These are phyloP conservation scores for Coelastrella sp. DNA, from an alignment of 139 green algal species.

Conservation along the genomic window DNA sequence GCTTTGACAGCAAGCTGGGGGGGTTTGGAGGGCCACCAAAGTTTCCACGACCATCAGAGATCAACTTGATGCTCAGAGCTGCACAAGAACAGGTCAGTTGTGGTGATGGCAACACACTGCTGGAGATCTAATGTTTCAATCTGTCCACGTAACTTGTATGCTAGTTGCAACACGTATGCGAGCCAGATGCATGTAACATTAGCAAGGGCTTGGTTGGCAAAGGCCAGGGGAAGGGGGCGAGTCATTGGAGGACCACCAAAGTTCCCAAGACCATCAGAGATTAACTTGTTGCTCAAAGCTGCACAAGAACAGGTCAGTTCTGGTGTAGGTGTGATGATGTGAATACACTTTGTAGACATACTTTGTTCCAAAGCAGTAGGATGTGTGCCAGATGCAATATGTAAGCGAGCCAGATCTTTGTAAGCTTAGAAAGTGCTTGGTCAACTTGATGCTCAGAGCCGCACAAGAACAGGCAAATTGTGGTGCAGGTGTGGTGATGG, in stretches of 20 bases:
- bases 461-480: too few relatives aligned
- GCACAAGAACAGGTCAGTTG: background rate
- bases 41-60: constrained; percentile 90
- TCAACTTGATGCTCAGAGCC: too few relatives aligned
- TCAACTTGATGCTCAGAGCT: constrained; percentile 79
- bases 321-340: background rate
- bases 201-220: background rate
- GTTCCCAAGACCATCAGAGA: constrained; percentile 90
- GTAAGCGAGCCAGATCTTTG: too few relatives aligned
- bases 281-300: constrained; percentile 34
- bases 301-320: too few relatives aligned
- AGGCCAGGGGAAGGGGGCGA: constrained; percentile 71
- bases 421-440: too few relatives aligned
- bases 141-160: too few relatives aligned
- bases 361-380: too few relatives aligned
- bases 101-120: background rate
- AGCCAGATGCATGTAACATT: too few relatives aligned
- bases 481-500: background rate
- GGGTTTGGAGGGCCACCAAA: constrained; percentile 92
- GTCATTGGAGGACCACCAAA: constrained; percentile 92
- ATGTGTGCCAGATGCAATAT: too few relatives aligned
- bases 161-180: too few relatives aligned
- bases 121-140: too few relatives aligned
- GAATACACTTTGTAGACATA: too few relatives aligned
- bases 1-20: constrained; percentile 77